These are phyloP conservation scores for Ustilago cynodontis DNA, from an alignment of 1,284 basidiomycete species.

Conservation along the genomic window DNA sequence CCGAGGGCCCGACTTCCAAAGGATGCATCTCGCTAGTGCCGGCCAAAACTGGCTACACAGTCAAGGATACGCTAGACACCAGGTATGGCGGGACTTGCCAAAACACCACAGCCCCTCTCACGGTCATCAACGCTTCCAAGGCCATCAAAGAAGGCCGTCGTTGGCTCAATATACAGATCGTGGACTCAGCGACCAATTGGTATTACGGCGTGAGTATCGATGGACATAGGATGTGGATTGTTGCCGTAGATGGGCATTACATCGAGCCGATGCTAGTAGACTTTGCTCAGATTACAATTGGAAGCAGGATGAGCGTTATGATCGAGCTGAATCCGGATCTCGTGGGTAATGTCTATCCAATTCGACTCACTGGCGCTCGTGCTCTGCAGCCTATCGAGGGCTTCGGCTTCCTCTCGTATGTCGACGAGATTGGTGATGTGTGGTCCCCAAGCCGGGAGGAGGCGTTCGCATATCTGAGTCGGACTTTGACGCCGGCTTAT, in stretches of 20 bases:
- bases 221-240: slow-evolving; percentile 45
- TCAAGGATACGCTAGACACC: slow-evolving; percentile 39
- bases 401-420: slow-evolving; percentile 49
- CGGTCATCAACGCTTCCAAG: slow-evolving; percentile 42
- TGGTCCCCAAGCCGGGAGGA: slow-evolving; percentile 35
- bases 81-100: slow-evolving; percentile 49
- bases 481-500: slow-evolving; percentile 20
- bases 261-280: slow-evolving; percentile 46
- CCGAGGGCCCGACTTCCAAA: slow-evolving; percentile 45
- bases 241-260: slow-evolving; percentile 53
- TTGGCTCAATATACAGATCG: slow-evolving; percentile 51
- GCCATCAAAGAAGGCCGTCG: slow-evolving; percentile 34
- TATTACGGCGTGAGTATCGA: slow-evolving; percentile 38
- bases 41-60: slow-evolving; percentile 40
- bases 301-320: slow-evolving; percentile 50
- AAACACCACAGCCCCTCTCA: slow-evolving; percentile 50
- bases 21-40: slow-evolving; percentile 56
- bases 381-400: slow-evolving; percentile 55
- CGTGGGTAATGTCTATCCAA: slow-evolving; percentile 32
- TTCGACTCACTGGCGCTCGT: slow-evolving; percentile 49
- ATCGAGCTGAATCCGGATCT: slow-evolving; percentile 40
- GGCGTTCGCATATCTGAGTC: slow-evolving; percentile 37
- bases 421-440: slow-evolving; percentile 27
- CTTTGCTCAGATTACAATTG: slow-evolving; percentile 52
- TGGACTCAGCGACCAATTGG: slow-evolving; percentile 47